Base-by-base conservation (phyloP, 2,329 filamentous ascomycete genomes). In the Rhynchosporium graminicola region DNA sequence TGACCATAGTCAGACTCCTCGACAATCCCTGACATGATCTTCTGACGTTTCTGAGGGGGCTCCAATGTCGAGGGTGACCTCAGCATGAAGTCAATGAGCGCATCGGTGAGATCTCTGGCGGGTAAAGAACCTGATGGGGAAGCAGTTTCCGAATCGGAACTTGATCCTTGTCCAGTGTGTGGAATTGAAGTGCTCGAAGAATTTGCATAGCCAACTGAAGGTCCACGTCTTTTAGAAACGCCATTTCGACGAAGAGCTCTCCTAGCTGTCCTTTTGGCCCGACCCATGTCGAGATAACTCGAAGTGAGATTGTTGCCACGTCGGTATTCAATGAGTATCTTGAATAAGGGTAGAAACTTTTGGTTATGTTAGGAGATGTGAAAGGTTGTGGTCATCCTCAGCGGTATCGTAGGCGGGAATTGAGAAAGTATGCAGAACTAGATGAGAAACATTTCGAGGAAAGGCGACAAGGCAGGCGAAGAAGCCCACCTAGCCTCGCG, bases 31-130 rank as follows among this genome's bases (percentile, higher is more conserved):
- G 55, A 40, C 9, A 26, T 40, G 20, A 50, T 61, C 64, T 70
- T 74, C 47, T 61, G 66, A 56, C 65, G 65, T 38, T 72, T 72
- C 3, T 58, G 64, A 54, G 67, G 68, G 51, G 68, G 68, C 58
- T 71, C 68, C 8, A 45, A 47, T 40, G 38, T 8, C 13, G 43
- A 26, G 31, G 38, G 12, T 20, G 26, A 45, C 6, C 57, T 29
- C n/a, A 48, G 58, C 10, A 68, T 47, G 47, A 67, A 72, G 29
- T 66, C 51, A 43, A 72, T 64, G 7, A 71, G 61, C 13, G 57
- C 57, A 59, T 69, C 66, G 31, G 63, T 57, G 29, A 71, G 12
- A 29, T 67, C 67, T 15, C 45, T 58, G 8, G 45, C 31, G 42
- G 54, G 36, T 4, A 38, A 28, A 15, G 31, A 29, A 31, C 15